Evolutionary conservation across 2,329 filamentous ascomycete genomes (phyloP), one percentile per base, ranked within the genome.

Genomic region (Hymenoscyphus scutula): DNA sequence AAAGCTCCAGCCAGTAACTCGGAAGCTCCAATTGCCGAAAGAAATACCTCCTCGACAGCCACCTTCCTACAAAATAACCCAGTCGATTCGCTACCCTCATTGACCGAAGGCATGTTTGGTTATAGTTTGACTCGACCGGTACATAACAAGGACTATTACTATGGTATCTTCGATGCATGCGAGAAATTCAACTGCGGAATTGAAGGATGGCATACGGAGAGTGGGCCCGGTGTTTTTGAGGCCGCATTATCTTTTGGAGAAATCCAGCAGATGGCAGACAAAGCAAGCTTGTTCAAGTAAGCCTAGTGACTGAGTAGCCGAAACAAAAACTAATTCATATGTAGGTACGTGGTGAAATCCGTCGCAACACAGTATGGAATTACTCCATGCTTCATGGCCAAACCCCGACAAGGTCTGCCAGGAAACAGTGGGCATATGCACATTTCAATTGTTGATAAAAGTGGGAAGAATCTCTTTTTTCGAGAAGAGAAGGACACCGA

Each of bases 371-470:
- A 91, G 73, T 91, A 92, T 74, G 92, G 91, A 68, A 96, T 99
- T 73, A 97, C 92, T 0, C 95, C 95, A 0, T 96, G 91, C 77
- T 99, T 99, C 81, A 99, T 99, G 95, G 95, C 95, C 17, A 99
- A 99, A 77, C 95, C 95, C 2, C 88, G 90, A 68, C 85, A 96
- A 71, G 92, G 93, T 0, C 81, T 98, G 0, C 95, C 95, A 0
- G 95, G 95, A 55, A 98, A 98, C 79, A 95, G 90, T 66, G 95
- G 95, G 1, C 95, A 99, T 75, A 94, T 97, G 82, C 95, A 99
- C 76, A 82, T 98, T 65, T 98, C 94, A 0, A 80, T 99, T 10
- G 88, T 94, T 19, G 90, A 94, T 73, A 82, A 84, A 67, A 78
- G 84, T n/a, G 90, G 91, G 63, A 89, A 89, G 74, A 99, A 99